Base-by-base conservation (phyloP, 345 rosid genomes). In the Carallia brachiata region DNA sequence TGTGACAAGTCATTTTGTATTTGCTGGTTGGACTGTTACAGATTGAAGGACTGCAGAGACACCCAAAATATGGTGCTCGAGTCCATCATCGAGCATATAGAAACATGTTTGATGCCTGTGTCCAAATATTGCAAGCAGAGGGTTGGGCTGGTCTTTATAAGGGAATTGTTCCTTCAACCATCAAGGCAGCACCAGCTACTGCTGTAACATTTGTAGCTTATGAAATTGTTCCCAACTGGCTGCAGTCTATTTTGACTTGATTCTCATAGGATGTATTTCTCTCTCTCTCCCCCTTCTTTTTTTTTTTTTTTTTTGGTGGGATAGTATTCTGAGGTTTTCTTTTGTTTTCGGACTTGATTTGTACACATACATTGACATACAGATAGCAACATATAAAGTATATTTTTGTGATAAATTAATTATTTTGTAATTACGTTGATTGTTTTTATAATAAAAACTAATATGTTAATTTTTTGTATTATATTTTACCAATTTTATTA, bases 101-200 rank as follows among this genome's bases (percentile, higher is more conserved):
- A 77, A 95, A 89, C 63, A 89, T 95, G 97, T 77, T 80, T 32
- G 97, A 95, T 65, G 99, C 90, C 34, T 78, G 90, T 1, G 64
- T 67, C 9, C 89, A 81, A 75, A 95, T 95, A 64, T 19, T 83
- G 61, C 73, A 61, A 59, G 32, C 62, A 0, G 99, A 95, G 77
- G 97, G 99, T 53, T 90, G 88, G 92, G 88, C 88, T 2, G 99
- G 97, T 72, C 90, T 95, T 67, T 95, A 95, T 69, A 95, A 95
- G 77, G 99, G 99, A 62, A 86, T 95, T 44, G 73, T 92, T 30
- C 99, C 97, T 15, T 95, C 99, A 63, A 90, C 93, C 9, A 76
- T 92, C 70, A 95, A 95, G 87, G 99, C 99, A 74, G 99, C 99
- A 61, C 97, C 99, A 36, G 99, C 97, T 56, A 90, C 96, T 70